Base-by-base conservation (phyloP, 345 rosid species). In the Hirschfeldia incana region DNA sequence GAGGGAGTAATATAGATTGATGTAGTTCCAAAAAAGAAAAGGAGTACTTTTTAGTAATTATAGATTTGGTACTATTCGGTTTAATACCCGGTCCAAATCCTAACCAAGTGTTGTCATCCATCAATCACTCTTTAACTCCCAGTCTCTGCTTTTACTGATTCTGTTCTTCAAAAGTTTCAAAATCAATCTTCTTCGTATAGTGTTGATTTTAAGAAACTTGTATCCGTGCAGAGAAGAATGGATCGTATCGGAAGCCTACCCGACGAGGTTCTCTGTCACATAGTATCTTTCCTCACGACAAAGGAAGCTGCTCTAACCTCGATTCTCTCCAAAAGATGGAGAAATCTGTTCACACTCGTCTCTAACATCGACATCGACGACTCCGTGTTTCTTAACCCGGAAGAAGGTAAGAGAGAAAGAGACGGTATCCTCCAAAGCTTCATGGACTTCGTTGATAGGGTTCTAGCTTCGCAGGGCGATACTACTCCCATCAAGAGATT, bases 391-490 rank as follows among this genome's bases (percentile, higher is more conserved):
- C 62, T 51, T 32, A 6, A 51, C 30, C 73, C 63, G 0, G 46
- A 69, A 53, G 30, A 69, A 4, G 73, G 73, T 51, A 69, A 69
- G 62, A 15, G 46, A 15, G 74, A 70, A 70, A 55, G 49, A 26
- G 30, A 16, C 0, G 64, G 30, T 2, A 33, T 70, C 12, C 15
- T 16, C 0, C 17, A 17, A 4, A 32, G 53, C 46, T 58, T 70
- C 34, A 34, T 70, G 65, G 74, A 58, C 8, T 72, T 59, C 27
- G 67, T 72, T 3, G 65, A 60, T 5, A 60, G 65, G 16, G 65
- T 60, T 39, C 4, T 39, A 10, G 12, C 17, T 12, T 29, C 5
- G 37, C 65, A 61, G 2, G 65, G 65, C 12, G 6, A 60, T 3
- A 1, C 21, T 21, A 21, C 65, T 4, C 36, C 65, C 8, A 60